Percentiles rank a stretch among this genome's conserved stretches.
phyloP scores from a whole-genome alignment of 495 filamentous ascomycete genomes.

The Glarea lozoyensis region DNA sequence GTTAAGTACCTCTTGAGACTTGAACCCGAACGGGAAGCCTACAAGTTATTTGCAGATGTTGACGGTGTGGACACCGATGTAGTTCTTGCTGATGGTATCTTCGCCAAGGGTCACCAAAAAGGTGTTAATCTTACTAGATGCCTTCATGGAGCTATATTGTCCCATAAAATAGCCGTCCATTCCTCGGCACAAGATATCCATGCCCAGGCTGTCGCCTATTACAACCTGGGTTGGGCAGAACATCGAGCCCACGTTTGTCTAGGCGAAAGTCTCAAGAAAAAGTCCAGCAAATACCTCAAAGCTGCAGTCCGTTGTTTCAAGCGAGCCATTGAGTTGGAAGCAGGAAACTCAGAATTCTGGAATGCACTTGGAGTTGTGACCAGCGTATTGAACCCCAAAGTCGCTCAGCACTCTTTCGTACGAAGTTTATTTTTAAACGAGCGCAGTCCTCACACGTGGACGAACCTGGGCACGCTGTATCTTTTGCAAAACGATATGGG shows the following conservation, averaged over 20 bases:
- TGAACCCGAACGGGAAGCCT: conserved; percentile 41
- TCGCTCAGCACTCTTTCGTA: conserved; percentile 93
- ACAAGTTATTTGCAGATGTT: conserved; percentile 56
- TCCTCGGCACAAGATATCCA: conserved; percentile 66
- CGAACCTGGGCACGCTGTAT: conserved; percentile 82
- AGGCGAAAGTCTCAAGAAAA: conserved; percentile 34
- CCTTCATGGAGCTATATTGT: conserved; percentile 64
- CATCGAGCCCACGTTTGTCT: conserved; percentile 66
- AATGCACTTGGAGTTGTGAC: conserved; percentile 90
- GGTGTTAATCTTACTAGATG: conserved; percentile 39
- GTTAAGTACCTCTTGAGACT: conserved; percentile 46
- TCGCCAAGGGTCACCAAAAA: conserved; percentile 33
- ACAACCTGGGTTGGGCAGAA: conserved; percentile 93
- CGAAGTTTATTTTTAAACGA: conserved; percentile 90
- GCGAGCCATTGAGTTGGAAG: conserved; percentile 88
- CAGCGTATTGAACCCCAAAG: conserved; percentile 69
- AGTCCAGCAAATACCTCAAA: conserved; percentile 58
- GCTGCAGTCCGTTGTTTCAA: conserved; percentile 91
- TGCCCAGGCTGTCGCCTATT: conserved; percentile 93
- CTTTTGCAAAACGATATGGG: conserved; percentile 72
- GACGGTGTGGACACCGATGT: conserved; percentile 56
- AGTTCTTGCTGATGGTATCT: conserved; percentile 31
- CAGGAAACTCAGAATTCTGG: conserved; percentile 96
- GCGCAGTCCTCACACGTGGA: conserved; percentile 71
- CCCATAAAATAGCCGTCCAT: conserved; percentile 77